phyloP scores from a whole-genome alignment of 495 filamentous ascomycete genomes.

The Amorphotheca resinae region DNA sequence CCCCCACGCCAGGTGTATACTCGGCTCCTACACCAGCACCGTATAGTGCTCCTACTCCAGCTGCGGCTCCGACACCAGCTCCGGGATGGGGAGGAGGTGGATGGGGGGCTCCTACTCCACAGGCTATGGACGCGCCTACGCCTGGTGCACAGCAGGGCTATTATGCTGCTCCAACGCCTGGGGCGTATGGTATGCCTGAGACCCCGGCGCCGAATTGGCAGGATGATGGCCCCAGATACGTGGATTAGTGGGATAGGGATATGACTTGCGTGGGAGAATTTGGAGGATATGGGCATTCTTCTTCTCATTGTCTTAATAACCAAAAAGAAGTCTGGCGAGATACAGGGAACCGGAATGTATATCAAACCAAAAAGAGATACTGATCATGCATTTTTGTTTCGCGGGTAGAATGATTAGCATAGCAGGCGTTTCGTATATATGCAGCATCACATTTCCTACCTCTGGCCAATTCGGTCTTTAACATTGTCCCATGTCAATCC shows the following conservation, averaged over 20 bases:
- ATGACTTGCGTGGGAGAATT: conserved; percentile 2
- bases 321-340: conserved; percentile 1
- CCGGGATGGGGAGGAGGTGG: conserved; percentile 28
- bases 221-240: conserved; percentile 48
- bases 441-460: too few relatives aligned
- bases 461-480: too few relatives aligned
- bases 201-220: conserved; percentile 59
- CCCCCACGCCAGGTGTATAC: conserved; percentile 68
- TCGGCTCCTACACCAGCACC: conserved; percentile 48
- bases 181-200: conserved; percentile 53
- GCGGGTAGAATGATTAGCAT: too few relatives aligned
- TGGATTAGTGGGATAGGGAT: conserved; percentile 24
- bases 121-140: conserved; percentile 50
- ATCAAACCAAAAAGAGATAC: neutral
- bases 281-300: neutral
- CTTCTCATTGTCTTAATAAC: conserved; percentile 9
- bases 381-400: neutral
- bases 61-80: conserved; percentile 20
- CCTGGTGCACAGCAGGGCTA: conserved; percentile 37
- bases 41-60: conserved; percentile 29
- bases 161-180: conserved; percentile 68
- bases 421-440: too few relatives aligned
- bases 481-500: too few relatives aligned
- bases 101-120: conserved; percentile 47
- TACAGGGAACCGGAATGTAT: neutral